These are phyloP conservation scores for Dysphania ambrosioides DNA, from an alignment of 148 eudicot species.

Conservation along the genomic window DNA sequence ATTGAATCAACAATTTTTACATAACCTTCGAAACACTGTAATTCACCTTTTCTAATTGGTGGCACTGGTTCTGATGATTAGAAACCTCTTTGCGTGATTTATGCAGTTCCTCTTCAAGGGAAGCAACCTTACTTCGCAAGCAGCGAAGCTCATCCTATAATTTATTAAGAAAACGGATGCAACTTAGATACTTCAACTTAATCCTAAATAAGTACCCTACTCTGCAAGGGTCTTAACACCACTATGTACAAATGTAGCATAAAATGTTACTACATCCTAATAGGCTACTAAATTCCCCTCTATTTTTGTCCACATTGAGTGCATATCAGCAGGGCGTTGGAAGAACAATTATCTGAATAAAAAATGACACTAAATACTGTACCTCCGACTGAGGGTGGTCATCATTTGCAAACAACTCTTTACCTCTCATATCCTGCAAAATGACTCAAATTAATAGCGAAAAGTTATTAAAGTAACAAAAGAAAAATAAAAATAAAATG, in stretches of 20 bases:
- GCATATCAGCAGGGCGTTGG: not conserved
- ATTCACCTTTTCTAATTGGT: conserved; percentile 65
- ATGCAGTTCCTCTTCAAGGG: conserved; percentile 63
- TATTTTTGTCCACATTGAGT: not conserved
- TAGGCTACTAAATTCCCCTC: not conserved
- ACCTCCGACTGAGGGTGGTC: conserved; percentile 52
- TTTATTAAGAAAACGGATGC: conserved; percentile 15
- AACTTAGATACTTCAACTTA: not conserved
- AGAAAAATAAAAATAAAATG: not conserved
- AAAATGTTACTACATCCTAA: not conserved
- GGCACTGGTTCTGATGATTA: conserved; percentile 45
- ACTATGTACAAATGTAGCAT: not conserved
- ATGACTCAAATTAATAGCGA: not conserved
- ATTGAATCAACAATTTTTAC: conserved; percentile 7
- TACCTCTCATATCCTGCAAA: conserved; percentile 57
- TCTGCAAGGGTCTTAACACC: not conserved
- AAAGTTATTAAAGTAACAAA: too few species aligned
- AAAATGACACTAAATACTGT: conserved; percentile 12
- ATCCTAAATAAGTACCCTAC: not conserved
- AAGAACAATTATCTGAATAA: not conserved
- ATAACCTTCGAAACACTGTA: conserved; percentile 16
- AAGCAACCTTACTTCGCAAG: conserved; percentile 61
- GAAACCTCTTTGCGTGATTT: conserved; percentile 61
- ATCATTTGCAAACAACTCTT: conserved; percentile 49
- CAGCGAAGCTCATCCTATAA: conserved; percentile 57